Percentiles rank a stretch among this genome's conserved stretches.
Evolutionary conservation across 1,284 basidiomycete species (phyloP).

Genomic region (Malassezia equina): DNA sequence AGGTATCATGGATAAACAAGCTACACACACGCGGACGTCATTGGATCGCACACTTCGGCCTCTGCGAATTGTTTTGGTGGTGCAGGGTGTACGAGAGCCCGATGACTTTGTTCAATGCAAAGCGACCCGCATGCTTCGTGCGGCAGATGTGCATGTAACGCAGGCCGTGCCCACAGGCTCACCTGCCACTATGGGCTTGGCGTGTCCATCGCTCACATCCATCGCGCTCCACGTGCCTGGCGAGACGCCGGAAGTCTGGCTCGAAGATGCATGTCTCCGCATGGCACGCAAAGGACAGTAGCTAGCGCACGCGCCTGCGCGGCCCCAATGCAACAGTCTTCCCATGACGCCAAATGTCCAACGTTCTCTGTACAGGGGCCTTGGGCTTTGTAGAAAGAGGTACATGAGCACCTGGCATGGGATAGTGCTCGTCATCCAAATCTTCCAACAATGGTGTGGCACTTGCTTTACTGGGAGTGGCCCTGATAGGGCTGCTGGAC

Average conservation of each 20-base stretch:
- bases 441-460: background rate
- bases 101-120: slow-evolving; percentile 90
- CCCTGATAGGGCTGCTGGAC: background rate
- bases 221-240: background rate
- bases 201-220: slow-evolving; percentile 1
- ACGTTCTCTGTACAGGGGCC: background rate
- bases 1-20: background rate
- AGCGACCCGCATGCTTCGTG: slow-evolving; percentile 65
- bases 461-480: background rate
- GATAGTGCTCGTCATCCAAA: slow-evolving; percentile 7
- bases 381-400: background rate
- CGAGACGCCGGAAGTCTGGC: slow-evolving; percentile 9
- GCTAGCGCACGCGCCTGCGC: slow-evolving; percentile 4
- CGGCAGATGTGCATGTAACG: slow-evolving; percentile 65
- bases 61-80: slow-evolving; percentile 60
- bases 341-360: background rate
- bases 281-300: slow-evolving; percentile 23
- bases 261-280: slow-evolving; percentile 29
- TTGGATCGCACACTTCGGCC: background rate
- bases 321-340: slow-evolving; percentile 6
- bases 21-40: background rate
- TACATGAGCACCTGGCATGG: slow-evolving; percentile 12
- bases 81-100: slow-evolving; percentile 84
- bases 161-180: slow-evolving; percentile 52
- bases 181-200: slow-evolving; percentile 28